Evolutionary conservation across 176 grass and related monocot genomes (phyloP).

Genomic region (Tuctoria greenei): DNA sequence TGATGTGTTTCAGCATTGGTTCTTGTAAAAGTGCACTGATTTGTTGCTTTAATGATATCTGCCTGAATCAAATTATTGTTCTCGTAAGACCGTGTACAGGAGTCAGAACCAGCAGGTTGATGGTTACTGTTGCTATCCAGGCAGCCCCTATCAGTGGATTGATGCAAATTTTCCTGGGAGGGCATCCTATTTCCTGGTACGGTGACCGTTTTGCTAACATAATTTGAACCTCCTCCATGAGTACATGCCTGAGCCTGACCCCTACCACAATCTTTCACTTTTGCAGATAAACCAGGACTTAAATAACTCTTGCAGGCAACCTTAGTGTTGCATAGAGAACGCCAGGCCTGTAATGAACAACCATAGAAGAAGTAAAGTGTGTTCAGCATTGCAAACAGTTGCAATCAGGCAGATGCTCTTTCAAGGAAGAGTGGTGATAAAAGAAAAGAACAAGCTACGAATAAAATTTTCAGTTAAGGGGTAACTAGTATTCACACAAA

Average conservation of each 20-base stretch:
- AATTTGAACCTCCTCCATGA: constrained; percentile 34
- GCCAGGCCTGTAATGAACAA: constrained; percentile 69
- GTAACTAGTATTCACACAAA: neutral
- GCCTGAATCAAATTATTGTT: constrained; percentile 21
- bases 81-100: constrained; percentile 19
- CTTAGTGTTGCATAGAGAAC: constrained; percentile 61
- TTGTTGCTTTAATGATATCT: constrained; percentile 32
- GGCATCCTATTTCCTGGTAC: constrained; percentile 22
- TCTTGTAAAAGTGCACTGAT: constrained; percentile 25
- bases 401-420: neutral
- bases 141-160: constrained; percentile 25
- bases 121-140: constrained; percentile 23
- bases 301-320: constrained; percentile 64
- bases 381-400: constrained; percentile 12
- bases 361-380: constrained; percentile 7
- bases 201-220: constrained; percentile 32
- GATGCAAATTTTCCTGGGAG: constrained; percentile 39
- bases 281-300: constrained; percentile 81
- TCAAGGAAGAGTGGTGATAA: constrained; percentile 1
- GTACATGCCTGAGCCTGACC: constrained; percentile 7
- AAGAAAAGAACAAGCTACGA: neutral
- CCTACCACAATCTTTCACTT: constrained; percentile 34
- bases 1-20: constrained; percentile 22
- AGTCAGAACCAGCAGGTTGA: constrained; percentile 16
- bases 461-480: constrained; percentile 15